Evolutionary conservation across 2,329 filamentous ascomycete species (phyloP), one percentile per base, ranked within the genome.

Genomic region (Trichocomaceae sp.): DNA sequence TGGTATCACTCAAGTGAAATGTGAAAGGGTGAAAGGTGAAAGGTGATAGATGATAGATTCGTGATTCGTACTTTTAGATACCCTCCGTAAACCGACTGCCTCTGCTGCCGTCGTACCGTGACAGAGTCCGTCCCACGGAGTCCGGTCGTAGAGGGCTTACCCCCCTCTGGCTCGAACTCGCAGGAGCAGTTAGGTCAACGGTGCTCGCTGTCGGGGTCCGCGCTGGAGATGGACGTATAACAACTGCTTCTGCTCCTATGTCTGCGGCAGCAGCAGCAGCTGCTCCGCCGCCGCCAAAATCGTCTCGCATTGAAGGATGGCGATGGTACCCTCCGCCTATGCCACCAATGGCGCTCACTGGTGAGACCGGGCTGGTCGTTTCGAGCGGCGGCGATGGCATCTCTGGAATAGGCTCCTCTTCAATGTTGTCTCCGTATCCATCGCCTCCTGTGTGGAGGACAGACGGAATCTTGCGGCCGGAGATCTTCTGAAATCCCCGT

Each of bases 401-500:
- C 19, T 56, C 54, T 65, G 62, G 1, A 59, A 63, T 5, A 60
- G 56, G 37, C 61, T 64, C 63, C 19, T 62, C 66, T 46, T 64
- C 66, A 5, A 67, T 51, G 9, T 64, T 63, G 19, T 71, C 70
- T 26, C 74, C 74, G 59, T 72, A 77, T 1, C 74, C 74, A 58
- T 77, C 75, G 26, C 75, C 75, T 10, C 74, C 74, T 22, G 72
- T 71, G 17, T 69, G 68, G n/a, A 77, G 64, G 2, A 76, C 75
- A 2, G 75, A 72, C 13, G 70, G 67, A 17, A 78, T 71, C 55
- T 78, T 78, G 26, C 76, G 67, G 10, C 76, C 76, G 7, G 74
- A 74, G 22, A 78, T 70, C 59, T 76, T 77, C 57, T 77, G 75
- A 58, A 78, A 78, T 2, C 76, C 75, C 8, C 74, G 72, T 57